Conservation (phyloP, 352 stramenopile species). For the Phytophthora macrochlamydospora region DNA sequence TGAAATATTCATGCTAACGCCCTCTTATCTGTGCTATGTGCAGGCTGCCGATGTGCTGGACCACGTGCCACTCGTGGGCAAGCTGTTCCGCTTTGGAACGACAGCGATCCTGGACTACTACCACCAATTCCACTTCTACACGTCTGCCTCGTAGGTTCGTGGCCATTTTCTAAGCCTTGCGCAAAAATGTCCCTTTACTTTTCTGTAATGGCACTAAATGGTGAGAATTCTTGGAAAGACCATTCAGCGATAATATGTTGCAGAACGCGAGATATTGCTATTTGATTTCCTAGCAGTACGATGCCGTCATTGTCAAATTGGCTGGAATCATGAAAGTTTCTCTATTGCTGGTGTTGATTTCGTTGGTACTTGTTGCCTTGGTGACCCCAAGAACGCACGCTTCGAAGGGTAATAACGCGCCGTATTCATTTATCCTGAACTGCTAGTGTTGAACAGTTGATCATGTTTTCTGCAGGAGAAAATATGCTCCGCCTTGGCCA, state of each 20-base stretch:
- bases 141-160: constrained; percentile 73
- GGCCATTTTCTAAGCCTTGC: constrained; percentile 12
- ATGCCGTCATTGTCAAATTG: not conserved
- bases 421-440: not conserved
- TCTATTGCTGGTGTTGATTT: constrained; percentile 4
- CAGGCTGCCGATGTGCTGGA: constrained; percentile 66
- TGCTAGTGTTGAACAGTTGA: not conserved
- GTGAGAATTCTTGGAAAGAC: no score
- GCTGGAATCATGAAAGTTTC: constrained; percentile 14
- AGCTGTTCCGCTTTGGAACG: constrained; percentile 71
- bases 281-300: not conserved
- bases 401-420: not conserved
- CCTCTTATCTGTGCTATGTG: not conserved
- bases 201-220: not conserved
- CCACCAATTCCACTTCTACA: constrained; percentile 90
- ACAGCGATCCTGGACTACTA: constrained; percentile 84
- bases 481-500: not conserved
- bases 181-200: constrained; percentile 1
- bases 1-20: not conserved
- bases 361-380: not conserved
- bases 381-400: not conserved
- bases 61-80: constrained; percentile 70
- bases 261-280: not conserved
- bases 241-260: no score
- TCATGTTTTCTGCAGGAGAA: not conserved